phyloP scores from a whole-genome alignment of 331 rosid species.

The Stylosanthes scabra region DNA sequence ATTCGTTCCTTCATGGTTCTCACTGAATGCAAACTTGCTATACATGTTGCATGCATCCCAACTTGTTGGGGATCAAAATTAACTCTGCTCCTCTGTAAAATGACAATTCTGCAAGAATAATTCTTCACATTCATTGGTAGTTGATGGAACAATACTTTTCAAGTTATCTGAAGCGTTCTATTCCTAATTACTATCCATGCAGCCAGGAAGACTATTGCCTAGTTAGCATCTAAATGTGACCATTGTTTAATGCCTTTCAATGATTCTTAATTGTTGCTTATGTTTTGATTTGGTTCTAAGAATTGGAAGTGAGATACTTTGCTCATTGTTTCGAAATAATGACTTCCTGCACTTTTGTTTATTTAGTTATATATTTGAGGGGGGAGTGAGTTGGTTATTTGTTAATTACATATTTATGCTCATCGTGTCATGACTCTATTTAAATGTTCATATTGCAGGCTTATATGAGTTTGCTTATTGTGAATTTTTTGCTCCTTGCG shows the following conservation, averaged over 20 bases:
- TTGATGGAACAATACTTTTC: constrained; percentile 26
- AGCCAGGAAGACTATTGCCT: background rate
- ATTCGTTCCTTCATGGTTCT: constrained; percentile 31
- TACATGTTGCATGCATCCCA: background rate
- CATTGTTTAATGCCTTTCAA: background rate
- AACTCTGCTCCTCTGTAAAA: background rate
- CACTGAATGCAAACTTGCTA: background rate
- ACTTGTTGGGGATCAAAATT: constrained; percentile 9
- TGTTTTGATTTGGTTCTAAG: background rate
- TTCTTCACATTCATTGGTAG: background rate
- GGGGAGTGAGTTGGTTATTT: background rate
- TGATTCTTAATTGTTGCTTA: background rate
- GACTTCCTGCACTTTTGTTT: background rate
- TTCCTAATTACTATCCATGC: background rate
- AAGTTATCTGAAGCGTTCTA: background rate
- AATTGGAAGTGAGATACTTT: background rate
- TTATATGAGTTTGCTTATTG: constrained; percentile 21
- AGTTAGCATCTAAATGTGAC: background rate
- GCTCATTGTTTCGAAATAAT: background rate
- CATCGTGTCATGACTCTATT: constrained; percentile 8
- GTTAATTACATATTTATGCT: background rate
- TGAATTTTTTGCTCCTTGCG: constrained; percentile 35
- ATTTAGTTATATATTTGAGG: background rate
- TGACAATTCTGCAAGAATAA: background rate
- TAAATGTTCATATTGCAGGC: constrained; percentile 46